Evolutionary conservation across 352 stramenopile species (phyloP).

Genomic region (Plasmopara viticola): DNA sequence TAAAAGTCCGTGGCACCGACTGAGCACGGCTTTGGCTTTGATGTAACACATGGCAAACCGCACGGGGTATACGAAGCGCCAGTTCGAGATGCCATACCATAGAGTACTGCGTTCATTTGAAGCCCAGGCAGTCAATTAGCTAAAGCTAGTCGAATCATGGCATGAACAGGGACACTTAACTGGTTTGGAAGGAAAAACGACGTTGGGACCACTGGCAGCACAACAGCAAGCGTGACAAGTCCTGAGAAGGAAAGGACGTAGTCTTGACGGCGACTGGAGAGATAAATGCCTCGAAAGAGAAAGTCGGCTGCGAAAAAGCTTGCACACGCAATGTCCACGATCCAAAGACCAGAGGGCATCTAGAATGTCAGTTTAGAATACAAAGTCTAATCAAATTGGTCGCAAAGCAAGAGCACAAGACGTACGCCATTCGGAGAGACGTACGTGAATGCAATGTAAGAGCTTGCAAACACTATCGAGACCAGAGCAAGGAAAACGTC

Average conservation of each 20-base stretch:
- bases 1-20: slow-evolving; percentile 67
- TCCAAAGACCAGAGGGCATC: slow-evolving; percentile 58
- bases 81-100: slow-evolving; percentile 62
- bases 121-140: slow-evolving; percentile 1
- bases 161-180: slow-evolving; percentile 32
- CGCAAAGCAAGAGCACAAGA: neutral
- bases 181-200: slow-evolving; percentile 66
- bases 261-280: slow-evolving; percentile 58
- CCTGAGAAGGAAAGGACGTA: slow-evolving; percentile 55
- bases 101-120: slow-evolving; percentile 37
- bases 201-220: slow-evolving; percentile 59
- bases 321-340: slow-evolving; percentile 58
- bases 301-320: slow-evolving; percentile 54
- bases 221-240: slow-evolving; percentile 54
- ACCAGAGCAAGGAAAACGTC: slow-evolving; percentile 26
- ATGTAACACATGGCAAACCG: slow-evolving; percentile 80
- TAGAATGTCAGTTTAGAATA: slow-evolving; percentile 11
- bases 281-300: slow-evolving; percentile 63
- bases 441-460: slow-evolving; percentile 78
- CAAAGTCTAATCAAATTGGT: neutral
- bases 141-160: neutral
- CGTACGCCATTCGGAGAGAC: slow-evolving; percentile 42
- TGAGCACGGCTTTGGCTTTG: slow-evolving; percentile 63
- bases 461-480: slow-evolving; percentile 46
- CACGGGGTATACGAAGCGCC: slow-evolving; percentile 74